A percentile compares a stretch with the other conserved stretches of the same genome.
Evolutionary conservation across 2,329 filamentous ascomycete genomes (phyloP).

Genomic region (Aspergillus fumigatiaffinis): DNA sequence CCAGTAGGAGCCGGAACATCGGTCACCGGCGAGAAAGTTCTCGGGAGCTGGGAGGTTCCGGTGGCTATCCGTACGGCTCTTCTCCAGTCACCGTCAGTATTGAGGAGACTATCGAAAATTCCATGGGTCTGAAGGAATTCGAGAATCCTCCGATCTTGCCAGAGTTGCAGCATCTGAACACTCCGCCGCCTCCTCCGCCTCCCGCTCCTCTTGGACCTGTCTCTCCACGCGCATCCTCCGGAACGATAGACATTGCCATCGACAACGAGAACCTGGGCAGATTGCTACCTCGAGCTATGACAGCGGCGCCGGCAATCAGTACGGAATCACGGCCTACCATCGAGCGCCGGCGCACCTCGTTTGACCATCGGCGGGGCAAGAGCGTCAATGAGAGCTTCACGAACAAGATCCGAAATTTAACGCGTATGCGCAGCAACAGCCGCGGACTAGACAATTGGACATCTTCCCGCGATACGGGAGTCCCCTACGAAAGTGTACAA

Average conservation of each 20-base stretch:
- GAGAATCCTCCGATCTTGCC: slow-evolving; percentile 51
- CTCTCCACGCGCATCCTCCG: slow-evolving; percentile 34
- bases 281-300: slow-evolving; percentile 34
- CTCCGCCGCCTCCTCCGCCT: slow-evolving; percentile 49
- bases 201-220: slow-evolving; percentile 17
- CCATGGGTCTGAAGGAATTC: slow-evolving; percentile 16
- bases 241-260: slow-evolving; percentile 39
- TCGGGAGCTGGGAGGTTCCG: slow-evolving; percentile 18
- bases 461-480: slow-evolving; percentile 15
- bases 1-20: slow-evolving; percentile 32
- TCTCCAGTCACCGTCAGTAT: slow-evolving; percentile 49
- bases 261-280: slow-evolving; percentile 37
- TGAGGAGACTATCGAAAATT: slow-evolving; percentile 49
- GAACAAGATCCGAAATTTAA: slow-evolving; percentile 51
- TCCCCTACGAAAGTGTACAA: slow-evolving; percentile 26
- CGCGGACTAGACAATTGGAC: slow-evolving; percentile 39
- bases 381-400: slow-evolving; percentile 58
- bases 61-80: slow-evolving; percentile 24
- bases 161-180: slow-evolving; percentile 58
- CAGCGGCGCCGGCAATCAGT: slow-evolving; percentile 29
- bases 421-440: slow-evolving; percentile 56
- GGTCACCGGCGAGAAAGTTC: slow-evolving; percentile 31
- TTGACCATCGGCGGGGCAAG: slow-evolving; percentile 49
- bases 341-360: slow-evolving; percentile 41
- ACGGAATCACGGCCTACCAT: slow-evolving; percentile 22